phyloP scores from a whole-genome alignment of 129 eudicot species.

The Pulicaria dysenterica region DNA sequence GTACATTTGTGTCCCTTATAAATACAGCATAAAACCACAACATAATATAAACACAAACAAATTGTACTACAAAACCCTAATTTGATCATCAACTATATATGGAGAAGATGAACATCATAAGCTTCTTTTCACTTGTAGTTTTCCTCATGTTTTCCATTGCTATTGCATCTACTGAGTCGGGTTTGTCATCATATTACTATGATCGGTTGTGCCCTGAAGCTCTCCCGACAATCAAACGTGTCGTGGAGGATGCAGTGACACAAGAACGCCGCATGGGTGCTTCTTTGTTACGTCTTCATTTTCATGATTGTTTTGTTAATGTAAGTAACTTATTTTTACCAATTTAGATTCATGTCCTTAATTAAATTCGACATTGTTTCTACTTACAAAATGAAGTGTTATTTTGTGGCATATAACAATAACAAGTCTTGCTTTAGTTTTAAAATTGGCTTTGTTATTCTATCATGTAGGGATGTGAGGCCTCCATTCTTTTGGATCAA shows the following conservation, averaged over 20 bases:
- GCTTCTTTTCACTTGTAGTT: slow-evolving; percentile 4
- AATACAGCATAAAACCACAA: background rate
- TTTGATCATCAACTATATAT: background rate
- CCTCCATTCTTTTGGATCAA: slow-evolving; percentile 39
- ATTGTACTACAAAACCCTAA: background rate
- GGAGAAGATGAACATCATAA: slow-evolving; percentile 15
- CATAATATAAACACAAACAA: background rate
- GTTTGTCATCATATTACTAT: slow-evolving; percentile 34
- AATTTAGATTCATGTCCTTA: background rate
- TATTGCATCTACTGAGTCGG: slow-evolving; percentile 7
- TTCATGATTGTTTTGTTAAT: slow-evolving; percentile 60
- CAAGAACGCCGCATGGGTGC: slow-evolving; percentile 64
- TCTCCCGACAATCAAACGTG: slow-evolving; percentile 47
- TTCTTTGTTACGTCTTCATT: slow-evolving; percentile 49
- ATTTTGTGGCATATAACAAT: background rate
- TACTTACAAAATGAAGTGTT: background rate
- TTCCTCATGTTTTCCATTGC: slow-evolving; percentile 6
- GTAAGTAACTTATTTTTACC: slow-evolving; percentile 15
- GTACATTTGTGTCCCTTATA: background rate
- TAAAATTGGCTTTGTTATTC: background rate
- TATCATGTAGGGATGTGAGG: slow-evolving; percentile 46
- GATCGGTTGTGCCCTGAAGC: slow-evolving; percentile 44
- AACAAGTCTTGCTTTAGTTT: background rate
- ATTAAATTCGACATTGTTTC: background rate
- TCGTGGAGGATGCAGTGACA: slow-evolving; percentile 47